Evolutionary conservation across 257 asterid genomes (phyloP).

Genomic region (Thymus quinquecostatus): DNA sequence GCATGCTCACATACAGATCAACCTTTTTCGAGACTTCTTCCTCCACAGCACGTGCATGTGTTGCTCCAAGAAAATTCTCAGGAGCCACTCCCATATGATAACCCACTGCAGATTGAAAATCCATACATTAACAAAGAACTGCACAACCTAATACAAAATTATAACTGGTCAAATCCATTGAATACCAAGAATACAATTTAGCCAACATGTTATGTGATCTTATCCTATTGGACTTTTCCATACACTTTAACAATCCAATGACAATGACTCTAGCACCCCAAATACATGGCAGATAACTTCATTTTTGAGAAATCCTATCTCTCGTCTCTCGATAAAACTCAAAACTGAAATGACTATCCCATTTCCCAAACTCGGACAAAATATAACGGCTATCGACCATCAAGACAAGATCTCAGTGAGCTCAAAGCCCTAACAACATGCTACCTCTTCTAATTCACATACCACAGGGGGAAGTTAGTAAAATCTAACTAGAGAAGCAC

Average conservation of each 20-base stretch:
- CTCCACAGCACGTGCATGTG: slow-evolving; percentile 61
- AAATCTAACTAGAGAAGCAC: background rate
- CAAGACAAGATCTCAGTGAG: background rate
- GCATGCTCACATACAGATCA: slow-evolving; percentile 56
- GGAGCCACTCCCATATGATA: slow-evolving; percentile 61
- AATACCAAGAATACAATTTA: background rate
- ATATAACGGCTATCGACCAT: background rate
- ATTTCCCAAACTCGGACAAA: background rate
- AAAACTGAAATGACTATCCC: background rate
- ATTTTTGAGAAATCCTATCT: background rate
- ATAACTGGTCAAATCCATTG: background rate
- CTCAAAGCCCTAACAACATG: background rate
- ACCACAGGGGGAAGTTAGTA: background rate
- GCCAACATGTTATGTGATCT: slow-evolving; percentile 7
- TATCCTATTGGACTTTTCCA: slow-evolving; percentile 5
- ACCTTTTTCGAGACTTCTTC: slow-evolving; percentile 66
- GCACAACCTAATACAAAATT: background rate
- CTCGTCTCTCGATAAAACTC: background rate
- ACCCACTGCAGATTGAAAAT: slow-evolving; percentile 56
- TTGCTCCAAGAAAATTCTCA: slow-evolving; percentile 54
- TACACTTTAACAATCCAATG: background rate
- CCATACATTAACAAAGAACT: background rate
- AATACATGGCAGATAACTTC: background rate
- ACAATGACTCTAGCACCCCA: background rate
- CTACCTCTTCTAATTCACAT: background rate